Evolutionary conservation across 805 yeast species (phyloP), one percentile per base, ranked within the genome.

Genomic region (Metschnikowia dekortorum): DNA sequence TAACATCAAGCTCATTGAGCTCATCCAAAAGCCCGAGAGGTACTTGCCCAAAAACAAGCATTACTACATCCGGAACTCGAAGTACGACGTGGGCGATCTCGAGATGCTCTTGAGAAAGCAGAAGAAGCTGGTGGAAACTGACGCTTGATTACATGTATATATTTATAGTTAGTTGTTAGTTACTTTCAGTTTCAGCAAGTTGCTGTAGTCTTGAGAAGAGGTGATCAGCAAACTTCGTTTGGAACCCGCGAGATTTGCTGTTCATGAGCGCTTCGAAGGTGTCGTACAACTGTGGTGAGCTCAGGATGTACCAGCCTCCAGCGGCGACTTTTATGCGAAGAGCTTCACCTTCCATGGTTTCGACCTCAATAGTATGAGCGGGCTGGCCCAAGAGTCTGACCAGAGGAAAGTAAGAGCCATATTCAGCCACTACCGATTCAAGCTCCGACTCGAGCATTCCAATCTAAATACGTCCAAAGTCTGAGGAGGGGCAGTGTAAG

Each of bases 31-130:
- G 68, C 92, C 96, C 36, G 68, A 71, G 55, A 80, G 79, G 62
- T 84, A 89, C 68, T 82, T 86, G 75, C 62, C 73, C 10, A 83
- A 96, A 80, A 82, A 83, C 70, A 92, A 89, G 76, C 92, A 89
- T 61, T 91, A 85, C 77, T 94, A 89, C 70, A 86, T 94, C 63
- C 86, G 97, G 73, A 85, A 80, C 67, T 76, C 85, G 46, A 83
- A 81, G 63, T 71, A 83, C 66, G 96, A 88, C 67, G 62, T 59
- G 38, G 85, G 83, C 55, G 90, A 85, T 64, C 67, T 85, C 53
- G 87, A 82, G 60, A 67, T 59, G 7, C 63, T 64, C 52, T 58
- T 72, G 49, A 66, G 59, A 41, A 47, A 48, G 35, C 55, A 54
- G 39, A 53, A 54, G 47, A 50, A 48, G 36, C 52, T 39, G 22